Conservation (phyloP, 257 asterid genomes). For the Fraxinus anomala region DNA sequence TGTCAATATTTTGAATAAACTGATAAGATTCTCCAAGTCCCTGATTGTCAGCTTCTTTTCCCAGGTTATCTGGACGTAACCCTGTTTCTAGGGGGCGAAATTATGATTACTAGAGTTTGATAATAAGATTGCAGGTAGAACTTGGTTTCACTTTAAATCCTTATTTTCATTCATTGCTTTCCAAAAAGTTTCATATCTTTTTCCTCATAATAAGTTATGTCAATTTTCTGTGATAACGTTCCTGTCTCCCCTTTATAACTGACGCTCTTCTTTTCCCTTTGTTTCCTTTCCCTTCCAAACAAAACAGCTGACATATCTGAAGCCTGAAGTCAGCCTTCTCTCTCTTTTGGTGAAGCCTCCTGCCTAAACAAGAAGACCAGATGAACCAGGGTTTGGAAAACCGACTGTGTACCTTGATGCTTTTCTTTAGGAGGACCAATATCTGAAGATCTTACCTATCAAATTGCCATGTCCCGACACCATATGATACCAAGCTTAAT, state of each 20-base stretch:
- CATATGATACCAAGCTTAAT: conserved; percentile 57
- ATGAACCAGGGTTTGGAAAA: conserved; percentile 69
- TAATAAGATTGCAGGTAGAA: conserved; percentile 70
- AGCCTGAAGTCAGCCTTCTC: conserved; percentile 89
- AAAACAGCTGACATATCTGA: conserved; percentile 91
- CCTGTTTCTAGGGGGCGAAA: conserved; percentile 85
- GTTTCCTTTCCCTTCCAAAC: conserved; percentile 77
- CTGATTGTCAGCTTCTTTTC: conserved; percentile 44
- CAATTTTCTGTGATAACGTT: conserved; percentile 31
- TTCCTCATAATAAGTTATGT: conserved; percentile 1
- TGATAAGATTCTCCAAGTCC: background rate
- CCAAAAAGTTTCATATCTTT: background rate
- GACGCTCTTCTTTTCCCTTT: conserved; percentile 76
- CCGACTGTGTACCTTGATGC: conserved; percentile 83
- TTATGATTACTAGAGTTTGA: conserved; percentile 79
- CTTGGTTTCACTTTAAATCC: conserved; percentile 35
- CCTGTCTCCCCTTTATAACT: conserved; percentile 45
- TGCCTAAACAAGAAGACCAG: conserved; percentile 98
- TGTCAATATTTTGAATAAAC: background rate
- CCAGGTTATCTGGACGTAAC: conserved; percentile 89
- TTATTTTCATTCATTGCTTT: conserved; percentile 28
- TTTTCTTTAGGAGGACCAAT: conserved; percentile 75
- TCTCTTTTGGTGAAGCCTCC: conserved; percentile 77
- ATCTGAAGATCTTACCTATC: conserved; percentile 66
- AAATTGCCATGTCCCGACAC: conserved; percentile 62